A percentile compares a stretch with the other conserved stretches of the same genome.
These are phyloP conservation scores for Thalassiosira allenii DNA, from an alignment of 352 stramenopile species.

Conservation along the genomic window DNA sequence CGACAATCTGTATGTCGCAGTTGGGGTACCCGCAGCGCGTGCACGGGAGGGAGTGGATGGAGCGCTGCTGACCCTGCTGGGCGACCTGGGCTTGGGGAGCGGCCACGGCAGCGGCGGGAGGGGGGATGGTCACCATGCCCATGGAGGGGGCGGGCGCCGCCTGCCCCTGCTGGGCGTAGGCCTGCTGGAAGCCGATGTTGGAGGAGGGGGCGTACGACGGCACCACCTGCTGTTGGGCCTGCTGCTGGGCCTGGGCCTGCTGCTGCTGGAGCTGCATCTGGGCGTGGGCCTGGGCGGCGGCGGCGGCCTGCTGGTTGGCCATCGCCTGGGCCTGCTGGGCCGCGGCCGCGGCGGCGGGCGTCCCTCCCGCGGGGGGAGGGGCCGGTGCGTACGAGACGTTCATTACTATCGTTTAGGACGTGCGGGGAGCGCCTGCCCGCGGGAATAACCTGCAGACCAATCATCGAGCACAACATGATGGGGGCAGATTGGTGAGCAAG, in stretches of 20 bases:
- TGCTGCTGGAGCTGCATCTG: background rate
- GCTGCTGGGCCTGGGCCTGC: background rate
- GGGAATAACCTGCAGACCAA: no score
- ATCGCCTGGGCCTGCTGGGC: background rate
- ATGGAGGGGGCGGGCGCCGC: background rate
- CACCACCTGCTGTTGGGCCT: background rate
- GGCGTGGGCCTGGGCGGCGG: background rate
- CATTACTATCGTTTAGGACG: no score
- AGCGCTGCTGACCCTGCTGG: background rate
- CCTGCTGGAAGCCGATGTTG: background rate
- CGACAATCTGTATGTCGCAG: conserved; percentile 71
- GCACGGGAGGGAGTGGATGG: conserved; percentile 57
- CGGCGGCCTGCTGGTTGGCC: background rate
- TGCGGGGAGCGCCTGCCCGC: no score
- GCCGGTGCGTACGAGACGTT: background rate
- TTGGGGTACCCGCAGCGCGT: conserved; percentile 69
- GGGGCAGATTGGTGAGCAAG: background rate
- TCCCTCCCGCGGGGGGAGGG: background rate
- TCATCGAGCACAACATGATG: background rate
- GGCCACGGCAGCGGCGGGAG: background rate
- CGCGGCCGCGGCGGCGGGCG: no score
- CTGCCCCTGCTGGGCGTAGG: background rate
- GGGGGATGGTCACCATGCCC: background rate
- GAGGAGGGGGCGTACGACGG: background rate
- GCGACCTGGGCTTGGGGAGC: background rate